These are phyloP conservation scores for Botrytis aclada DNA, from an alignment of 2,329 filamentous ascomycete species.

Conservation along the genomic window DNA sequence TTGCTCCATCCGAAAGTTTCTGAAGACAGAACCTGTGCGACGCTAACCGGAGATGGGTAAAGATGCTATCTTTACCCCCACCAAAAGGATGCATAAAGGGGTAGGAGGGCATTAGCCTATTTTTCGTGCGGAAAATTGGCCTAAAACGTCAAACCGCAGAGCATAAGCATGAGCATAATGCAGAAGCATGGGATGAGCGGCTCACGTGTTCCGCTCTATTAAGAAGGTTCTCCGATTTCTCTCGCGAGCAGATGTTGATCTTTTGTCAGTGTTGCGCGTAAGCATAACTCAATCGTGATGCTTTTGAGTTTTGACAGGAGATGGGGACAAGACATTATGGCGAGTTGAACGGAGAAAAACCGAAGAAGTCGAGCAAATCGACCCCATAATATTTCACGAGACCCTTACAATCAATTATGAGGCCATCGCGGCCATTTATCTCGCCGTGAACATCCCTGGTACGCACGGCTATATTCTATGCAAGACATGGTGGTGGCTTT, in stretches of 20 bases:
- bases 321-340: background rate
- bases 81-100: conserved; percentile 19
- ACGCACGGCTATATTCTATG: conserved; percentile 12
- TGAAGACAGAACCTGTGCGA: background rate
- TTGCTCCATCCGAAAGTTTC: conserved; percentile 13
- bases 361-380: conserved; percentile 8
- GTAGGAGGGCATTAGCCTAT: conserved; percentile 13
- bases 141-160: conserved; percentile 15
- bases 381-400: background rate
- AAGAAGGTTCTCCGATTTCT: background rate
- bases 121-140: conserved; percentile 4
- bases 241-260: background rate
- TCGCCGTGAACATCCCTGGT: conserved; percentile 5
- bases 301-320: background rate
- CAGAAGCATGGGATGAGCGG: conserved; percentile 6
- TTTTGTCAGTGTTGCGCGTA: conserved; percentile 1
- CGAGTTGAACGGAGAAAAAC: conserved; percentile 7
- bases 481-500: conserved; percentile 8
- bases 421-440: conserved; percentile 6
- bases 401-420: conserved; percentile 1
- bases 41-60: conserved; percentile 2
- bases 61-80: conserved; percentile 10
- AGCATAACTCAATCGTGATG: background rate
- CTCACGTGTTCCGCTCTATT: conserved; percentile 12
- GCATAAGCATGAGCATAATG: conserved; percentile 8